Conservation (phyloP, 116 monocot genomes). For the Iris pallida region DNA sequence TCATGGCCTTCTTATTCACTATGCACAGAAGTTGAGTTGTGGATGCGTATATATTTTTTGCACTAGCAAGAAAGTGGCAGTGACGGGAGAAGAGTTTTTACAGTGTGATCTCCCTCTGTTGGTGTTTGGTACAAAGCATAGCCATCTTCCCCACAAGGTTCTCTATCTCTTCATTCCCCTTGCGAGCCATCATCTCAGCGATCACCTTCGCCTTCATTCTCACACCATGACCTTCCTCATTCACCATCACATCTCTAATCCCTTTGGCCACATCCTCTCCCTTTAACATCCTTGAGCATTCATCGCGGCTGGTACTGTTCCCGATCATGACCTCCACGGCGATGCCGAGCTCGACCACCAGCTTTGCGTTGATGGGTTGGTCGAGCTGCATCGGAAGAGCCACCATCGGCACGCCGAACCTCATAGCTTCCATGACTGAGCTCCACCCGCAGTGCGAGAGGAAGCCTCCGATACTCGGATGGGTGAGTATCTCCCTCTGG, state of each 20-base stretch:
- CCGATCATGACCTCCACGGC: too few species aligned
- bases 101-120: not conserved
- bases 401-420: conserved; percentile 30
- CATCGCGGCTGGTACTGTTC: too few species aligned
- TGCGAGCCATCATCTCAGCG: conserved; percentile 2
- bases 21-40: too few species aligned
- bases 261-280: conserved; percentile 12
- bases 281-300: not conserved
- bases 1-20: too few species aligned
- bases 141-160: conserved; percentile 9
- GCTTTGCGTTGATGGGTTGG: conserved; percentile 34
- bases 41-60: too few species aligned
- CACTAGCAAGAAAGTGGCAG: too few species aligned
- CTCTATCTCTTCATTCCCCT: conserved; percentile 14
- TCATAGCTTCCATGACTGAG: conserved; percentile 45
- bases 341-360: conserved; percentile 29
- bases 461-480: conserved; percentile 36
- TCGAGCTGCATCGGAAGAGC: conserved; percentile 42
- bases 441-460: conserved; percentile 56
- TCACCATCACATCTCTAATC: conserved; percentile 4
- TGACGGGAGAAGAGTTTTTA: too few species aligned
- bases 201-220: conserved; percentile 16
- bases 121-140: not conserved
- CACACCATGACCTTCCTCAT: conserved; percentile 3
- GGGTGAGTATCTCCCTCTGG: conserved; percentile 40